Evolutionary conservation across 1,284 basidiomycete species (phyloP), one percentile per base, ranked within the genome.

Genomic region (Ceratobasidium sp.): DNA sequence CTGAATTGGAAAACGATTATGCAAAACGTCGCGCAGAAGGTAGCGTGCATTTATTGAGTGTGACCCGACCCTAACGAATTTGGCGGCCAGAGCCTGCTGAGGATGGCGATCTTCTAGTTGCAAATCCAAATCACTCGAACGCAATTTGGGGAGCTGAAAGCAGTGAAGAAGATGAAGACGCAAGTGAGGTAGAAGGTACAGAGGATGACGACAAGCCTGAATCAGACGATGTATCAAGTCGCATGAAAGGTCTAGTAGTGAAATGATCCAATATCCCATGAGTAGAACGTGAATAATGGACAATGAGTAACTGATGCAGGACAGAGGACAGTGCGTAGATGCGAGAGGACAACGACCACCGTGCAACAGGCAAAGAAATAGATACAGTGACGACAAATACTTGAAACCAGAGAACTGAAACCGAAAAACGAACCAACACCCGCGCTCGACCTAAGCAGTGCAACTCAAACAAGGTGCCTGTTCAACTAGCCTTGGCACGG

Each of bases 1-100:
- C 85, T 13, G 92, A 95, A 77, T 85, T 94, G 39, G 89, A 94
- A 81, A 84, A 84, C 34, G 88, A 86, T 76, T 89, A 88, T 80
- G 84, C 84, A 48, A 84, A 88, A 1, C 81, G 88, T 76, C 80
- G 82, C 74, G 81, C 84, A 37, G 85, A 86, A 83, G 86, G 88
- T 88, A 54, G 62, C 13, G 2, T 62, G 34, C 59, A 54, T n/a
- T 34, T 34, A 54, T 62, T 54, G 34, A 37, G 7, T 54, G 24
- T 56, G 62, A 11, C 0, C 43, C 29, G 61, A 8, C 39, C 56
- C 29, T 22, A 59, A 29, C 13, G 43, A 58, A 59, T 63, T 53
- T 14, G 49, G 65, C 71, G 75, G 75, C 79, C 77, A 49, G 79
- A 79, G 48, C 78, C 82, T 46, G 82, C 80, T 19, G 84, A 84